Evolutionary conservation across 371 early-diverging fungal species (phyloP).

Genomic region (Lichtheimia ornata): DNA sequence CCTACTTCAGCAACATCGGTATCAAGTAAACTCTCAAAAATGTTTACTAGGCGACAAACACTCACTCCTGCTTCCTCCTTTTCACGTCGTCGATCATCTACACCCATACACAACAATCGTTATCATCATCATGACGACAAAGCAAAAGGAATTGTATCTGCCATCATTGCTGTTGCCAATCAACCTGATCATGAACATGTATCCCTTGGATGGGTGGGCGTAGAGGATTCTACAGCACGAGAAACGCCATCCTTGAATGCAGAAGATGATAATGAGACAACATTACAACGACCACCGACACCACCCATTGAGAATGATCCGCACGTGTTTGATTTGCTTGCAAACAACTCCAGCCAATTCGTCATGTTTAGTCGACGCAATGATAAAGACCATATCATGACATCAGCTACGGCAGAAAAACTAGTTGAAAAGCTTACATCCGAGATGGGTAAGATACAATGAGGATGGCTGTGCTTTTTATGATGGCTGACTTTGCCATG

Average conservation of each 20-base stretch:
- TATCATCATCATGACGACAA: constrained; percentile 1
- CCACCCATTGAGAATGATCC: constrained; percentile 49
- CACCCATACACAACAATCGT: not conserved
- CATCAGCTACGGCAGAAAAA: constrained; percentile 59
- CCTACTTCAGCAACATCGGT: constrained; percentile 20
- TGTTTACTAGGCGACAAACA: constrained; percentile 31
- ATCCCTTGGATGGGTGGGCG: constrained; percentile 27
- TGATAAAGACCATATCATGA: constrained; percentile 21
- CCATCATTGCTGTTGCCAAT: constrained; percentile 30
- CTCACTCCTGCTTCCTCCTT: constrained; percentile 12
- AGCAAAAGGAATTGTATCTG: constrained; percentile 29
- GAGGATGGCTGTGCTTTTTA: not conserved
- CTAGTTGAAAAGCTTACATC: constrained; percentile 62
- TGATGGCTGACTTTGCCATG: not conserved
- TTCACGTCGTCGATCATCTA: constrained; percentile 8
- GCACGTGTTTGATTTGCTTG: constrained; percentile 43
- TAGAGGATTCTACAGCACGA: constrained; percentile 19
- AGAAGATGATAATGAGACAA: constrained; percentile 5
- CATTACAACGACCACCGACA: constrained; percentile 18
- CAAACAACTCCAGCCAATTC: constrained; percentile 20
- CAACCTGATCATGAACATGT: constrained; percentile 11
- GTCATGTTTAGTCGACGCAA: constrained; percentile 44
- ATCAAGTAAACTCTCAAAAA: constrained; percentile 30
- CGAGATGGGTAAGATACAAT: constrained; percentile 51
- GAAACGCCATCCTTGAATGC: not conserved